phyloP scores from a whole-genome alignment of 176 grass and related monocot species.

The Triticum turgidum region DNA sequence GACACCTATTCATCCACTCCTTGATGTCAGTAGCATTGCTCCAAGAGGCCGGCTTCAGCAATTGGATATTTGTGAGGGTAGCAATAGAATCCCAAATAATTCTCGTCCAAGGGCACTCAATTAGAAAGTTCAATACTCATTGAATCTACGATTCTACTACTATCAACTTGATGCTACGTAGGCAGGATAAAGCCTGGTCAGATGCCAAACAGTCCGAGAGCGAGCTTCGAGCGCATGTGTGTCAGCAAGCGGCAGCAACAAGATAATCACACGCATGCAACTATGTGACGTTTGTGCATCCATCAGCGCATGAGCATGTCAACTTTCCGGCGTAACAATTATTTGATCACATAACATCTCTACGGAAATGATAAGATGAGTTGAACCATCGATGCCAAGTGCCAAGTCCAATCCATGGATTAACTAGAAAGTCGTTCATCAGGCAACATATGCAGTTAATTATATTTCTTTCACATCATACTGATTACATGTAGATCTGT shows the following conservation, averaged over 20 bases:
- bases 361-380: background rate
- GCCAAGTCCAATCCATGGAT: background rate
- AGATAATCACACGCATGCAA: background rate
- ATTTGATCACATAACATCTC: background rate
- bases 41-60: too few species aligned
- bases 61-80: too few species aligned
- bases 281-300: background rate
- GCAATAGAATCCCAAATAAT: too few species aligned
- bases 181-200: constrained; percentile 21
- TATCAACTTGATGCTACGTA: constrained; percentile 3
- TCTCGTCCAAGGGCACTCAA: too few species aligned
- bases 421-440: background rate
- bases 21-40: too few species aligned
- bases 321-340: background rate
- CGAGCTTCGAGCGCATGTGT: background rate
- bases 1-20: too few species aligned
- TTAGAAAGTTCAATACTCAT: background rate
- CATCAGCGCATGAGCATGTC: background rate
- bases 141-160: background rate
- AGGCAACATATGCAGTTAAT: too few species aligned
- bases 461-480: background rate
- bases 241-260: background rate
- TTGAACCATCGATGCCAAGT: background rate
- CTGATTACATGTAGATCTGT: background rate
- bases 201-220: too few species aligned